These are phyloP conservation scores for Hanseniaspora lachancei DNA, from an alignment of 805 yeast species.

Conservation along the genomic window DNA sequence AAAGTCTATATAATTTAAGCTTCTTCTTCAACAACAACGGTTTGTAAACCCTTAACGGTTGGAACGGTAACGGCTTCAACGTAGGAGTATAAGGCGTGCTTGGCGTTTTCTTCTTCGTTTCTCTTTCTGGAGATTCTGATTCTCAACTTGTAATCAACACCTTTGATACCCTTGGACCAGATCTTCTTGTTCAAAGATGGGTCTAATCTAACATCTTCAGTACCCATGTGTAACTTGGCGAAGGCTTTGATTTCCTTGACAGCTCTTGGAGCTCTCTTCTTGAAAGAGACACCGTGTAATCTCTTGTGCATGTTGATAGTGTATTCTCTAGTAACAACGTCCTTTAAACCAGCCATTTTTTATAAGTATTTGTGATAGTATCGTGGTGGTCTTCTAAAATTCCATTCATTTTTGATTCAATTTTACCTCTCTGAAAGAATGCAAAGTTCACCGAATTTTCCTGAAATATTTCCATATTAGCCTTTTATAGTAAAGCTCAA, in stretches of 20 bases:
- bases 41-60: slow-evolving; percentile 92
- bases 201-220: slow-evolving; percentile 96
- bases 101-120: slow-evolving; percentile 99
- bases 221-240: slow-evolving; percentile 98
- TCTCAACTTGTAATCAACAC: slow-evolving; percentile 96
- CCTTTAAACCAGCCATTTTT: slow-evolving; percentile 59
- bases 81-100: slow-evolving; percentile 91
- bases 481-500: slow-evolving; percentile 1
- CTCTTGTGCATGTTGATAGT: slow-evolving; percentile 99
- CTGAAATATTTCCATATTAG: slow-evolving; percentile 13
- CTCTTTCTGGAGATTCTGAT: slow-evolving; percentile 98
- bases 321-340: slow-evolving; percentile 99
- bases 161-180: slow-evolving; percentile 99
- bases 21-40: slow-evolving; percentile 84
- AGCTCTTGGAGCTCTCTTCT: slow-evolving; percentile 99
- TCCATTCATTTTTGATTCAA: slow-evolving; percentile 6
- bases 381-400: slow-evolving; percentile 1
- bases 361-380: slow-evolving; percentile 7
- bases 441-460: slow-evolving; percentile 16
- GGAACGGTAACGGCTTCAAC: slow-evolving; percentile 96
- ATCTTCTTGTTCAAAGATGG: slow-evolving; percentile 96
- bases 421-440: slow-evolving; percentile 13
- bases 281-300: slow-evolving; percentile 97
- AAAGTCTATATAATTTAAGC: slow-evolving; percentile 25
- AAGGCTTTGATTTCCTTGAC: slow-evolving; percentile 98